A percentile compares a stretch with the other conserved stretches of the same genome.
Conservation (phyloP, 768 basidiomycete species). For the Leccinum ochraceum region DNA sequence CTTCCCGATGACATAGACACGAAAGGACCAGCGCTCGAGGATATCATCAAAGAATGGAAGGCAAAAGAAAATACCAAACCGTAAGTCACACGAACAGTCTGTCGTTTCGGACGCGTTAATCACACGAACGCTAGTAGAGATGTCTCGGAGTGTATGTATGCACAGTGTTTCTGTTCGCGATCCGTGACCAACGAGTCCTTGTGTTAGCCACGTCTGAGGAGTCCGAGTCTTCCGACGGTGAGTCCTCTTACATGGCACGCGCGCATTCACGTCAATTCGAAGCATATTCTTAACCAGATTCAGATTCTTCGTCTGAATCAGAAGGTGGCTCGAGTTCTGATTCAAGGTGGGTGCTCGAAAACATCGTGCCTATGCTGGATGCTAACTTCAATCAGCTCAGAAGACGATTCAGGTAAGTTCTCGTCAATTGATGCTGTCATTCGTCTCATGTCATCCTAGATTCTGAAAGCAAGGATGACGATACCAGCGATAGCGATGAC, state of each 20-base stretch:
- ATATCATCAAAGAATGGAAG: conserved; percentile 70
- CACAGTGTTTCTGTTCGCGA: background rate
- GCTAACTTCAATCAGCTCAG: conserved; percentile 18
- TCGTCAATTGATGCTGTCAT: conserved; percentile 9
- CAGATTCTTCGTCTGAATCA: conserved; percentile 20
- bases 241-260: background rate
- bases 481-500: conserved; percentile 15
- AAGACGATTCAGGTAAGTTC: conserved; percentile 18
- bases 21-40: conserved; percentile 58
- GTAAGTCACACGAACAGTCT: conserved; percentile 24
- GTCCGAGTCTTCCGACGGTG: conserved; percentile 30
- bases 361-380: conserved; percentile 7
- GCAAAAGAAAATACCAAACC: conserved; percentile 28
- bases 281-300: conserved; percentile 10
- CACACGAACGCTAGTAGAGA: conserved; percentile 15
- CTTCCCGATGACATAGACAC: conserved; percentile 54
- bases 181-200: conserved; percentile 11
- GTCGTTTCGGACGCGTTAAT: conserved; percentile 1
- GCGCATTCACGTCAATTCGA: background rate
- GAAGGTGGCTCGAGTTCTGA: conserved; percentile 28
- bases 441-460: conserved; percentile 10
- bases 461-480: conserved; percentile 13
- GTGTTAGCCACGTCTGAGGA: conserved; percentile 26
- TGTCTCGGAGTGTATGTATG: conserved; percentile 27
- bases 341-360: conserved; percentile 21